Evolutionary conservation across 495 filamentous ascomycete genomes (phyloP).

Genomic region (Tetracladium marchalianum): DNA sequence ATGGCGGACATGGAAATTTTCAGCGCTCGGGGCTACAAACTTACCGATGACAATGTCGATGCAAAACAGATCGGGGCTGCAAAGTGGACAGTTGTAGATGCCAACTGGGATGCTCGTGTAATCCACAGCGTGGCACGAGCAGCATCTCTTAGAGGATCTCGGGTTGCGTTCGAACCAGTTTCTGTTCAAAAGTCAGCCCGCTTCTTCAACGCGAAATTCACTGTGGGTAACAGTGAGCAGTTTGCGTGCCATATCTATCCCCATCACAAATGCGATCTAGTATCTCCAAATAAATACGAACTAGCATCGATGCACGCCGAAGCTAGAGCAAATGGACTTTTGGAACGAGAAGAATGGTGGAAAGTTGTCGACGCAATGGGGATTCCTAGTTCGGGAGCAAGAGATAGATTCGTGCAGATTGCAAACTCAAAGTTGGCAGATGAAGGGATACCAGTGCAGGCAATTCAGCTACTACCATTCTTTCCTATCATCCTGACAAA

Average conservation of each 20-base stretch:
- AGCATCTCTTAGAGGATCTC: constrained; percentile 27
- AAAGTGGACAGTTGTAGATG: constrained; percentile 70
- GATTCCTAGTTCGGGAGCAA: constrained; percentile 37
- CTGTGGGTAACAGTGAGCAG: neutral
- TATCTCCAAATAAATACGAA: constrained; percentile 77
- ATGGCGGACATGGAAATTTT: constrained; percentile 95
- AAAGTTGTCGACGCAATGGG: constrained; percentile 66
- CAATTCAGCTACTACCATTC: constrained; percentile 74
- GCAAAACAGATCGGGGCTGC: constrained; percentile 32
- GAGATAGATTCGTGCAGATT: constrained; percentile 53
- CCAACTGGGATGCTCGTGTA: constrained; percentile 61
- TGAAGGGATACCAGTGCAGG: constrained; percentile 70
- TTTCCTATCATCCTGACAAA: constrained; percentile 80
- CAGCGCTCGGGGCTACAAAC: constrained; percentile 30
- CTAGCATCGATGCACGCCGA: constrained; percentile 61
- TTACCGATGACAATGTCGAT: neutral
- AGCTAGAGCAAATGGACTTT: constrained; percentile 51
- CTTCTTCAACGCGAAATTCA: constrained; percentile 42
- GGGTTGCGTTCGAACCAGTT: constrained; percentile 86
- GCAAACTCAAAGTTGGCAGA: constrained; percentile 57
- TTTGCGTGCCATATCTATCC: constrained; percentile 7
- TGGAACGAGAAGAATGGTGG: constrained; percentile 70
- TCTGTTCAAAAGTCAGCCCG: constrained; percentile 64
- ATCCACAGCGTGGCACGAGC: constrained; percentile 57
- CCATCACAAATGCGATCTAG: constrained; percentile 46